Base-by-base conservation (phyloP, 495 filamentous ascomycete species). In the Tuber microsphaerosporum region DNA sequence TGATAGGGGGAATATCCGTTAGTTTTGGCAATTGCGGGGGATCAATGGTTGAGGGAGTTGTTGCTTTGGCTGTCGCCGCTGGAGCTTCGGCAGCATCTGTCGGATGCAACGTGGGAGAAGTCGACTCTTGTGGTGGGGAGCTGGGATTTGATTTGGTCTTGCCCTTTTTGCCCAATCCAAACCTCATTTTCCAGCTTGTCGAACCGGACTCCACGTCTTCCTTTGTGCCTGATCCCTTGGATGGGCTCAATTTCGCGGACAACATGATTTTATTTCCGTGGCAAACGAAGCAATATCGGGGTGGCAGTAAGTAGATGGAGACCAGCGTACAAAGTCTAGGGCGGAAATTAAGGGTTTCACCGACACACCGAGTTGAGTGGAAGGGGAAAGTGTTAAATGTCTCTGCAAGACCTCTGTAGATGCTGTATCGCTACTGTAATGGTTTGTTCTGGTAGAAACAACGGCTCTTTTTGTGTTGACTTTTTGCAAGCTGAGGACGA, bases 131-230 rank as follows among this genome's bases (percentile, higher is more conserved):
- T 26, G 76, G 76, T 48, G 76, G 70, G 65, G 73, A 79, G 26
- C 65, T 41, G 10, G 73, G 77, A 74, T 86, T 88, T 73, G 79
- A 78, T 77, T 84, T 81, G 46, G 87, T 84, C 73, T 84, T 84
- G 84, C 89, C 90, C 83, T 91, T 91, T 86, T 90, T 91, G 69
- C 89, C 90, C 73, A 92, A 87, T 17, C 88, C 87, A 80, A 91
- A 81, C 77, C 85, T 85, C 19, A 74, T 74, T 56, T 77, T 79
- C 83, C 69, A 73, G 70, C 73, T 84, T 76, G 72, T 73, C n/a
- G 61, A 76, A 51, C 75, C 72, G 61, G 34, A 68, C 42, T 82
- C 80, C 74, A 75, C 74, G 31, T 70, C 71, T 41, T 72, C 41
- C 43, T 39, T 73, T 69, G 56, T 65, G 51, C 34, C 31, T 22